phyloP scores from a whole-genome alignment of 2,329 filamentous ascomycete species.

The Fusarium sp. region DNA sequence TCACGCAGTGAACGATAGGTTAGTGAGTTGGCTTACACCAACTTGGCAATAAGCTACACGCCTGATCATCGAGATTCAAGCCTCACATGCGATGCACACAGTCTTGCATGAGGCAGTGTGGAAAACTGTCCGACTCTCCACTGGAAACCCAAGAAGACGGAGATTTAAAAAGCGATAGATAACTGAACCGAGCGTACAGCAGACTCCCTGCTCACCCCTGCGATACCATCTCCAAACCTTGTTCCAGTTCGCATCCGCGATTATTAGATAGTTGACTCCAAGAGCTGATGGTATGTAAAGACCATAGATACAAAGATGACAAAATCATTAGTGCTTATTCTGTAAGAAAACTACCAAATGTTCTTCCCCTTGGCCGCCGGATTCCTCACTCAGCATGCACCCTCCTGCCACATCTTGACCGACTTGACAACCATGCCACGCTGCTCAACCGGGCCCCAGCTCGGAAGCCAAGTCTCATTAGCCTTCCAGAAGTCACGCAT shows the following conservation, averaged over 20 bases:
- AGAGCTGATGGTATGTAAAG: too few species aligned
- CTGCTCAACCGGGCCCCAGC: conserved; percentile 44
- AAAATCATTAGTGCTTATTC: too few species aligned
- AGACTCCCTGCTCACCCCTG: too few species aligned
- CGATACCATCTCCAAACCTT: too few species aligned
- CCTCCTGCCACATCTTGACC: conserved; percentile 57
- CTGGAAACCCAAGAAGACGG: background rate
- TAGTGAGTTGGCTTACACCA: too few species aligned
- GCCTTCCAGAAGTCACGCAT: conserved; percentile 54
- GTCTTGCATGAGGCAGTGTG: conserved; percentile 6
- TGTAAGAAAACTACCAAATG: background rate
- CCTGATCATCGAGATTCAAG: background rate
- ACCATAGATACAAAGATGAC: too few species aligned
- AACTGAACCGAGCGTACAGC: background rate
- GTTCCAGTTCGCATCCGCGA: too few species aligned
- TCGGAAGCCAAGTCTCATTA: conserved; percentile 52
- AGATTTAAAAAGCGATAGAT: conserved; percentile 1
- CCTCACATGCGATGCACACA: background rate
- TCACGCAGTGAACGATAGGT: too few species aligned
- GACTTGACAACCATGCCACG: conserved; percentile 55
- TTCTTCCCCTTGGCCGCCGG: background rate
- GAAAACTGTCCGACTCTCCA: conserved; percentile 3
- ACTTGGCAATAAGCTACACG: too few species aligned
- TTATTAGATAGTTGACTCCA: background rate
- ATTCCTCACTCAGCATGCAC: conserved; percentile 33